phyloP scores from a whole-genome alignment of 805 yeast genomes.

The baker's yeast (Saccharomyces cerevisiae) region DNA sequence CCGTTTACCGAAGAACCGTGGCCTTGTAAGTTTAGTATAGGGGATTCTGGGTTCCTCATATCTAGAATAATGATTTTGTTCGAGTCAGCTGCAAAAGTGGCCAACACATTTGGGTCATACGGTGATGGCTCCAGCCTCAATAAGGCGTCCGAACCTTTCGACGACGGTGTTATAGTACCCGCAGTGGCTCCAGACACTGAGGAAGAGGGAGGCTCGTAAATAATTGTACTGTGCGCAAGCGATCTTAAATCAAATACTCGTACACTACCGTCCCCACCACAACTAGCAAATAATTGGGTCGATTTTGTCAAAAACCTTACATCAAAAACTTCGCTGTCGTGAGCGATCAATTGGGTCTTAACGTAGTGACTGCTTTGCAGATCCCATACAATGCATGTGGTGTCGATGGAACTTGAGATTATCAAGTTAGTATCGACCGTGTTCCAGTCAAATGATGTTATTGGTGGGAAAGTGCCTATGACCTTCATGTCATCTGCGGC shows the following conservation, averaged over 20 bases:
- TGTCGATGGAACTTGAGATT: constrained; percentile 84
- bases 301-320: constrained; percentile 74
- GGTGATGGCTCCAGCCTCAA: constrained; percentile 72
- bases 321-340: constrained; percentile 90
- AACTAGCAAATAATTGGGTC: constrained; percentile 71
- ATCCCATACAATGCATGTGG: constrained; percentile 97
- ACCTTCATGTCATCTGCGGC: constrained; percentile 2
- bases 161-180: constrained; percentile 5
- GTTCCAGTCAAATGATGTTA: constrained; percentile 94
- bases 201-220: constrained; percentile 62
- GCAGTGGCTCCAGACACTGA: constrained; percentile 9
- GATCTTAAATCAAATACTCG: constrained; percentile 85
- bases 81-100: constrained; percentile 70
- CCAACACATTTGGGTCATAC: constrained; percentile 72
- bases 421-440: constrained; percentile 55
- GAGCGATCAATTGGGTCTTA: constrained; percentile 91
- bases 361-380: constrained; percentile 43
- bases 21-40: constrained; percentile 60
- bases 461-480: constrained; percentile 57
- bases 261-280: constrained; percentile 92
- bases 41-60: constrained; percentile 80
- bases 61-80: constrained; percentile 64
- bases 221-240: constrained; percentile 87
- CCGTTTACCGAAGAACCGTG: constrained; percentile 63
- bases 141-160: constrained; percentile 44